Conservation (phyloP, 352 stramenopile species). For the Globisporangium camurandrum region DNA sequence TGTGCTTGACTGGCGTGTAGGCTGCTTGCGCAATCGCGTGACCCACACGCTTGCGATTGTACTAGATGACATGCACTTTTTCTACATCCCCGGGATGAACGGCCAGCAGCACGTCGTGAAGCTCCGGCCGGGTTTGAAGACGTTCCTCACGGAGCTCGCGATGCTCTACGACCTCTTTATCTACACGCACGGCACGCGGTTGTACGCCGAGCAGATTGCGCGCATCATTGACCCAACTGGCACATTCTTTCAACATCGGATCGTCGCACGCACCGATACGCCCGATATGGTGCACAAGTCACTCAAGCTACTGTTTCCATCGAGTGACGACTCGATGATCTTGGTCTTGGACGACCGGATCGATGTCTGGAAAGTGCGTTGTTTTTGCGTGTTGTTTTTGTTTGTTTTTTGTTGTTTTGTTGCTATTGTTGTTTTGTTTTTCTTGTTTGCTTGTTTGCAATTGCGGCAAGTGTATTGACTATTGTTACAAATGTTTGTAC, state of each 20-base stretch:
- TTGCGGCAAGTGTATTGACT: neutral
- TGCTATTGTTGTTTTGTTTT: neutral
- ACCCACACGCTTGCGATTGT: neutral
- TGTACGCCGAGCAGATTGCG: conserved; percentile 92
- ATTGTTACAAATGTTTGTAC: too few species aligned
- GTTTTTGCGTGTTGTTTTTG: too few species aligned
- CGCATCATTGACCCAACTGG: conserved; percentile 87
- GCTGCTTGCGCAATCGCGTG: neutral
- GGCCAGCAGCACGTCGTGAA: conserved; percentile 90
- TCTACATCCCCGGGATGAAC: conserved; percentile 61
- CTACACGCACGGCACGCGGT: conserved; percentile 92
- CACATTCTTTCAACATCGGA: conserved; percentile 79
- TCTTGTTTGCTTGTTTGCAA: neutral
- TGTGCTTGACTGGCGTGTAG: neutral
- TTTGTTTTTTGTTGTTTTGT: neutral
- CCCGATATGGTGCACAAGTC: conserved; percentile 84
- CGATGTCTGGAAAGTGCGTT: conserved; percentile 70
- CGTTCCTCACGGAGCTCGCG: conserved; percentile 84
- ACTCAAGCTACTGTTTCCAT: conserved; percentile 81
- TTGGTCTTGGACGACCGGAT: conserved; percentile 79
- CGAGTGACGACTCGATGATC: conserved; percentile 85
- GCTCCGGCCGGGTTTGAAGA: conserved; percentile 83
- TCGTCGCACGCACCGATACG: conserved; percentile 82
- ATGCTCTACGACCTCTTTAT: conserved; percentile 91
- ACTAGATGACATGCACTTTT: conserved; percentile 75